Evolutionary conservation across 116 monocot species (phyloP).

Genomic region (Papilionanthe hybrid): DNA sequence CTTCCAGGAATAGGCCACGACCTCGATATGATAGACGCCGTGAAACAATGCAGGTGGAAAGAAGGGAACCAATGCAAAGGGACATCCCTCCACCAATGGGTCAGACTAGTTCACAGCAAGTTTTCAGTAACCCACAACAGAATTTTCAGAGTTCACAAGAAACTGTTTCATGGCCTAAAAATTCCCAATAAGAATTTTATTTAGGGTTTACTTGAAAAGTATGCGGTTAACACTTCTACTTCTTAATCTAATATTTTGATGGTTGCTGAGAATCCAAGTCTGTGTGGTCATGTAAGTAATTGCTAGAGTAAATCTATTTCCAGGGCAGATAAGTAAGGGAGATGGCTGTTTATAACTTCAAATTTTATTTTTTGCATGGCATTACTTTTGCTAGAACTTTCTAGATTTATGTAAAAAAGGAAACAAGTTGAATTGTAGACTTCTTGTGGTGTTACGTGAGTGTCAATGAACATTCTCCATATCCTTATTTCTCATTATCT

Average conservation of each 20-base stretch:
- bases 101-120: conserved; percentile 6
- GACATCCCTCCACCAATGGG: conserved; percentile 14
- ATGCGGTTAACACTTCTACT: background rate
- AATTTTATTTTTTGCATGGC: background rate
- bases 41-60: conserved; percentile 70
- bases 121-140: background rate
- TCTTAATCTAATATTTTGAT: background rate
- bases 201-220: background rate
- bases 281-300: background rate
- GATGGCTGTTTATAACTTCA: background rate
- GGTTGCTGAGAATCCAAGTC: background rate
- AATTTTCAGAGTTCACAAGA: conserved; percentile 8
- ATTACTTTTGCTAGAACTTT: background rate
- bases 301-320: background rate
- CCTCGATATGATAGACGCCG: conserved; percentile 73
- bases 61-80: conserved; percentile 51
- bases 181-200: conserved; percentile 3
- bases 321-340: background rate
- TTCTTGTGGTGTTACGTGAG: background rate
- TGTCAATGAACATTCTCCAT: background rate
- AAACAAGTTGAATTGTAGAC: background rate
- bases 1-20: conserved; percentile 53
- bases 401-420: background rate
- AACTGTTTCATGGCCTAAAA: conserved; percentile 8
- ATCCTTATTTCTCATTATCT: background rate